A percentile compares a stretch with the other conserved stretches of the same genome.
phyloP scores from a whole-genome alignment of 2,329 filamentous ascomycete species.

The Hypoxylon sp. region DNA sequence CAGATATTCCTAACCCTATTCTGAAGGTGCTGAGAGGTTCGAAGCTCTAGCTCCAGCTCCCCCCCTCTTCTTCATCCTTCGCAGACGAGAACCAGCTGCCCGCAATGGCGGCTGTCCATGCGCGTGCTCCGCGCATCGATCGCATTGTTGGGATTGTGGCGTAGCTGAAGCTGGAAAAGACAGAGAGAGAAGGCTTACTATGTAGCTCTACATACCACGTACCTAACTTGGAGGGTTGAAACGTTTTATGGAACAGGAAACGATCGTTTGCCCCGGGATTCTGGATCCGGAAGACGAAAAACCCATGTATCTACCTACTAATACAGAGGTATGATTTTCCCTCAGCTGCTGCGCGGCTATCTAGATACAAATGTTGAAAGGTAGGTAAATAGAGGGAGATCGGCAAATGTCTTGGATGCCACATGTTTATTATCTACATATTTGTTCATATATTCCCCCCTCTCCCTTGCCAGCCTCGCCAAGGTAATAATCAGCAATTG shows the following conservation, averaged over 20 bases:
- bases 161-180: slow-evolving; percentile 11
- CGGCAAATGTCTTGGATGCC: slow-evolving; percentile 20
- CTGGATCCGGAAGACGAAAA: slow-evolving; percentile 1
- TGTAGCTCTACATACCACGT: no score
- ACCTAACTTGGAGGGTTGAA: slow-evolving; percentile 11
- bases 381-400: slow-evolving; percentile 9
- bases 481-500: slow-evolving; percentile 2
- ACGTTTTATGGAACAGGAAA: slow-evolving; percentile 5
- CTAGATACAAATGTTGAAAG: slow-evolving; percentile 4
- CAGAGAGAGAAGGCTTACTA: no score
- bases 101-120: no score
- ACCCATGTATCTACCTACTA: no score
- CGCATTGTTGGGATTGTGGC: slow-evolving; percentile 24
- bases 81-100: no score
- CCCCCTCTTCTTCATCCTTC: no score
- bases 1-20: slow-evolving; percentile 13
- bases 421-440: no score
- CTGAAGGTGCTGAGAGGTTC: slow-evolving; percentile 4
- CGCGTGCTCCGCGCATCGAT: slow-evolving; percentile 1
- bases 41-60: no score
- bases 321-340: no score
- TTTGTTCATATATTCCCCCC: slow-evolving; percentile 1
- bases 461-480: slow-evolving; percentile 19
- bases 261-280: slow-evolving; percentile 5
- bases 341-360: not conserved